Evolutionary conservation across 176 grass and related monocot genomes (phyloP), one percentile per base, ranked within the genome.

Genomic region (Avena sativa): DNA sequence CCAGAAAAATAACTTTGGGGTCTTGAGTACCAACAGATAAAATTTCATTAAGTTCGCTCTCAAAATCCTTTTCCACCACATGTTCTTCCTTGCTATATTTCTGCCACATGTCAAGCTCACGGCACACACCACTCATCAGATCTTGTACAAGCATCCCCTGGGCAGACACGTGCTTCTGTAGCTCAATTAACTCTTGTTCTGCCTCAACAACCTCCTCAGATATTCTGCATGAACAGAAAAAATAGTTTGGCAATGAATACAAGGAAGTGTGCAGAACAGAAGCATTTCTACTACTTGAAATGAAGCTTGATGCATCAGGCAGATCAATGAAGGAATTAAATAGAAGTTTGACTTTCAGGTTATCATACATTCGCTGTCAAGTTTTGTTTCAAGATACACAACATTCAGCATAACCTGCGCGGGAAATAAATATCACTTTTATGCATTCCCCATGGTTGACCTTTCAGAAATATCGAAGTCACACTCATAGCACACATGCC

Each of bases 81-180:
- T 88, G 82, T 81, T 83, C 79, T 28, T 96, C 92, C 79, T 82
- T 89, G 84, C 57, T 89, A 86, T 77, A 79, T 50, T 94, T 94
- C 51, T 93, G 58, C 97, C 97, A 98, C 50, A 88, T 74, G 71
- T 94, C 92, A 10, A 98, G 88, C 85, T 98, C 90, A 34, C 89
- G 86, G 74, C 76, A 96, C 71, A 96, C 94, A 32, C 97, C 93
- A 58, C 87, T 96, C 84, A 98, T 98, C 55, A 98, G 90, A 86
- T 98, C 93, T 72, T 96, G 97, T 15, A 98, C 96, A 86, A 98
- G 85, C 69, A 96, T 98, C 82, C 93, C 93, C 86, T 98, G 93
- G 46, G 92, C 80, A 74, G 93, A 96, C 26, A 94, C 97, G 61
- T 98, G 93, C 53, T 98, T 98, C 60, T 94, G 92, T 43, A 98